Evolutionary conservation across 768 basidiomycete species (phyloP), one percentile per base, ranked within the genome.

Genomic region (Suillus cothurnatus): DNA sequence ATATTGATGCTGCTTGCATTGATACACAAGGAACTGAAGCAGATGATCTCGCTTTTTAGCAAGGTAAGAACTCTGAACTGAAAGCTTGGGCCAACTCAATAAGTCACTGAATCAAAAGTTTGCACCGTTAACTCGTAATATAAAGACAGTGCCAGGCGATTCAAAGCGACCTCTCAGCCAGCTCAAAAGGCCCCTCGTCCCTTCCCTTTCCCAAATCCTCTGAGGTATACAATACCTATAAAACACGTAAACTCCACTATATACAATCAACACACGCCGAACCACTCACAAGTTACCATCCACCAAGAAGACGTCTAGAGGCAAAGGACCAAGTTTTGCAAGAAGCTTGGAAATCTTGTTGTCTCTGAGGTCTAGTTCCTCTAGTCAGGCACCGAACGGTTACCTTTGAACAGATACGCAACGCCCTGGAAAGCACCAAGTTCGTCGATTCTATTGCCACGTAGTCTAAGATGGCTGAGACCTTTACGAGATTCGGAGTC

Each of bases 201-300:
- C 93, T 71, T 94, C 93, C 55, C 92, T 81, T 73, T 94, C 93
- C 93, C 93, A 95, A 12, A 95, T 82, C 67, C 93, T 81, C 64
- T 88, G 86, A 0, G 93, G 93, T 23, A 93, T 87, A 34, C 93
- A 89, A 81, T 94, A 95, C 17, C 92, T 93, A 8, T 57, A 14
- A n/a, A 36, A 31, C 47, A 58, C 43, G 43, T 53, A 53, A 66
- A 11, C 39, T 36, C 50, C 45, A 53, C 21, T 64, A 12, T n/a
- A n/a, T 28, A 28, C 28, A 45, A 39, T 34, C 32, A 34, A 23
- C 12, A 32, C 26, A 28, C 21, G 63, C 11, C 19, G 36, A 57
- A 36, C 6, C 8, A 85, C 90, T 81, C 73, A 93, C 92, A 82
- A 78, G 76, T 95, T 95, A 21, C 93, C 92, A 70, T 94, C 93